A percentile compares a stretch with the other conserved stretches of the same genome.
Evolutionary conservation across 345 rosid genomes (phyloP).

Genomic region (Trapa incisa): DNA sequence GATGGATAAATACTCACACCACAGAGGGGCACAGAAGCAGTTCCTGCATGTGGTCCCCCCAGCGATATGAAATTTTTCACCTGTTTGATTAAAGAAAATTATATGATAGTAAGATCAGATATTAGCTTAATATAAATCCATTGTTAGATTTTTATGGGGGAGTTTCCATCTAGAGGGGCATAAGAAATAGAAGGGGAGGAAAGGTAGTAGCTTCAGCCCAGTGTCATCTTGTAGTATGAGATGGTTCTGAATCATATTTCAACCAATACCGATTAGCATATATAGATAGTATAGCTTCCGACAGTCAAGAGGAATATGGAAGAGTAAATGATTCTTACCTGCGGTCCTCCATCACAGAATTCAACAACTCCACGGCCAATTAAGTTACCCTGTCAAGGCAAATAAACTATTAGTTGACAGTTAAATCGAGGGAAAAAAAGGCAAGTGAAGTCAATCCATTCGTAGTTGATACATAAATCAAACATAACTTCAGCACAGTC

Average conservation of each 20-base stretch:
- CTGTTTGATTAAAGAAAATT: conserved; percentile 22
- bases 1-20: conserved; percentile 45
- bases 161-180: neutral
- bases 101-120: neutral
- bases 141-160: neutral
- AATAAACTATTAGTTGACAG: neutral
- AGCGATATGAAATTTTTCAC: conserved; percentile 71
- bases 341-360: conserved; percentile 76
- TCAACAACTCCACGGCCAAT: conserved; percentile 77
- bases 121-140: neutral
- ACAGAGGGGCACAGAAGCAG: conserved; percentile 89
- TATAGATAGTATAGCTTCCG: neutral
- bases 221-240: neutral
- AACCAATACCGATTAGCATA: neutral
- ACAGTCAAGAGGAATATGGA: neutral
- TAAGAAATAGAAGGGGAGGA: neutral
- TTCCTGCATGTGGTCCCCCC: conserved; percentile 95
- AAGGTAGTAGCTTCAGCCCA: neutral
- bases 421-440: neutral
- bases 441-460: neutral
- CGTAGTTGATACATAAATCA: neutral
- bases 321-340: conserved; percentile 23
- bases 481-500: neutral
- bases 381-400: conserved; percentile 56
- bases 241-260: neutral